phyloP scores from a whole-genome alignment of 805 yeast genomes.

The Schwanniomyces yamadae region DNA sequence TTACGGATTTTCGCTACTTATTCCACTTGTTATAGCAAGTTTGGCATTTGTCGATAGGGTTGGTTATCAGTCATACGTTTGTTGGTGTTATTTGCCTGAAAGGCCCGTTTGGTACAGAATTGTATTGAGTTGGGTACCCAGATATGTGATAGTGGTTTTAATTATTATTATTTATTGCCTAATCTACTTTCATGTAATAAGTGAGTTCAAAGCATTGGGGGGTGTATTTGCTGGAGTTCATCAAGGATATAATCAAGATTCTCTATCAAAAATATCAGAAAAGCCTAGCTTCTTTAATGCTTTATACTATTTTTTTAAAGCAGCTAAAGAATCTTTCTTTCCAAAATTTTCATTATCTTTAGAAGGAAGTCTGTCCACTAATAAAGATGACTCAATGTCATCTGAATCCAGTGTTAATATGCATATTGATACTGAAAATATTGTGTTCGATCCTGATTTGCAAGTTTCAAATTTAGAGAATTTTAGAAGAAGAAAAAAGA shows the following conservation, averaged over 20 bases:
- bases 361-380: slow-evolving; percentile 5
- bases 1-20: slow-evolving; percentile 53
- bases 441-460: slow-evolving; percentile 36
- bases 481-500: slow-evolving; percentile 60
- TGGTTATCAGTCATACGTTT: slow-evolving; percentile 62
- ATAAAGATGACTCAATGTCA: background rate
- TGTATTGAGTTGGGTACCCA: slow-evolving; percentile 77
- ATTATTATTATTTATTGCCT: slow-evolving; percentile 66
- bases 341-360: slow-evolving; percentile 32
- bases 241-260: slow-evolving; percentile 4
- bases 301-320: slow-evolving; percentile 24
- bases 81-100: slow-evolving; percentile 80
- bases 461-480: slow-evolving; percentile 60
- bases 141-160: slow-evolving; percentile 62
- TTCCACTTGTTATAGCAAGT: slow-evolving; percentile 69
- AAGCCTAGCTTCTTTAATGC: slow-evolving; percentile 36
- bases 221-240: slow-evolving; percentile 41
- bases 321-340: slow-evolving; percentile 21
- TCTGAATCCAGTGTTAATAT: background rate
- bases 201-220: slow-evolving; percentile 57
- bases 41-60: slow-evolving; percentile 59
- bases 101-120: slow-evolving; percentile 71
- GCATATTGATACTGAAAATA: slow-evolving; percentile 19
- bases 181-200: slow-evolving; percentile 69
- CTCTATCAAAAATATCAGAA: slow-evolving; percentile 9